These are phyloP conservation scores for Fonsecaea pedrosoi DNA, from an alignment of 2,329 filamentous ascomycete genomes.

Conservation along the genomic window DNA sequence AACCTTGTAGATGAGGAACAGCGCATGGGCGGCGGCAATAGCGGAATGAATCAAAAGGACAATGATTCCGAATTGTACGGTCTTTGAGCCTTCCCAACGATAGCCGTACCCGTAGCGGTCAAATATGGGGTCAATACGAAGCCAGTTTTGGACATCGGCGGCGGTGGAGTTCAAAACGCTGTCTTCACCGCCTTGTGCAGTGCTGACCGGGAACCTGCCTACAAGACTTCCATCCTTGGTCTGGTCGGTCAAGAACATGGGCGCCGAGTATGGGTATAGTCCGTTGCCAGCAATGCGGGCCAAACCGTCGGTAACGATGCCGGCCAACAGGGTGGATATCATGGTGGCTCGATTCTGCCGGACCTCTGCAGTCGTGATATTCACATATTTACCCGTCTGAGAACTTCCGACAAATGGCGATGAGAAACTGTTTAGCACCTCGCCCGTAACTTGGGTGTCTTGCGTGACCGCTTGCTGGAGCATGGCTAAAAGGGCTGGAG, in stretches of 20 bases:
- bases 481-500: slow-evolving; percentile 27
- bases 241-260: slow-evolving; percentile 33
- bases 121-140: slow-evolving; percentile 31
- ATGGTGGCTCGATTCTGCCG: slow-evolving; percentile 24
- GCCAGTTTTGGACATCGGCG: slow-evolving; percentile 23
- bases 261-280: slow-evolving; percentile 29
- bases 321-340: slow-evolving; percentile 30
- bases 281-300: slow-evolving; percentile 33
- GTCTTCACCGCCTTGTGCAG: slow-evolving; percentile 29
- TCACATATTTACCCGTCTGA: not conserved
- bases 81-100: slow-evolving; percentile 27
- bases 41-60: slow-evolving; percentile 29
- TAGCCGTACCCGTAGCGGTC: slow-evolving; percentile 34
- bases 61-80: slow-evolving; percentile 32
- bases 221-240: slow-evolving; percentile 26
- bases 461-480: slow-evolving; percentile 16
- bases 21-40: slow-evolving; percentile 21
- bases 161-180: slow-evolving; percentile 27
- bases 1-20: slow-evolving; percentile 28
- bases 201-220: slow-evolving; percentile 28
- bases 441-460: slow-evolving; percentile 10
- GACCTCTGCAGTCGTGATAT: slow-evolving; percentile 20
- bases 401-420: slow-evolving; percentile 22
- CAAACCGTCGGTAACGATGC: slow-evolving; percentile 30
- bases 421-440: slow-evolving; percentile 27